Conservation (phyloP, 306 rosid species). For the Begonia masoniana region DNA sequence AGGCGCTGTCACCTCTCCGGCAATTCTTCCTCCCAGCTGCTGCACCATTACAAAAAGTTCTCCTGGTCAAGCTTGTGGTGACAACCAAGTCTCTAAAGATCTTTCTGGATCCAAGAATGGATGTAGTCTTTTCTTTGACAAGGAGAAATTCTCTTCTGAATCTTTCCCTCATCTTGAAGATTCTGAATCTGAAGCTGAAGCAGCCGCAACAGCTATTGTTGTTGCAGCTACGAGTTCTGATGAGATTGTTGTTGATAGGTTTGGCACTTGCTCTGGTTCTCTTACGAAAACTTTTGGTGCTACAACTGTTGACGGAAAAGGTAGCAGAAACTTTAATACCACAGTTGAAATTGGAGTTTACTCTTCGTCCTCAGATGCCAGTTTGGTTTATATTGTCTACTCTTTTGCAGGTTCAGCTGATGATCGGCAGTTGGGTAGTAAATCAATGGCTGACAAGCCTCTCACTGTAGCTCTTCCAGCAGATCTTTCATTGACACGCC, state of each 20-base stretch:
- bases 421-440: slow-evolving; percentile 45
- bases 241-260: slow-evolving; percentile 55
- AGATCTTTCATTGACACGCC: slow-evolving; percentile 80
- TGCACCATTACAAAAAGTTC: slow-evolving; percentile 47
- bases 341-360: background rate
- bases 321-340: slow-evolving; percentile 14
- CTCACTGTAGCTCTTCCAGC: slow-evolving; percentile 83
- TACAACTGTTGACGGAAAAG: slow-evolving; percentile 54
- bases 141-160: slow-evolving; percentile 43
- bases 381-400: background rate
- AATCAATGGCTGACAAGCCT: slow-evolving; percentile 71
- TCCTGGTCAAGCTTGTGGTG: slow-evolving; percentile 42
- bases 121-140: slow-evolving; percentile 57
- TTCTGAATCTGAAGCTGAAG: slow-evolving; percentile 83
- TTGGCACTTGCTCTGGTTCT: slow-evolving; percentile 31
- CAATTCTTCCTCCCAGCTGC: slow-evolving; percentile 57
- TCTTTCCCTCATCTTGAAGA: slow-evolving; percentile 56
- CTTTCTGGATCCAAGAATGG: slow-evolving; percentile 58
- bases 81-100: slow-evolving; percentile 45
- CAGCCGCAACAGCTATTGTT: slow-evolving; percentile 96
- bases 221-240: slow-evolving; percentile 88
- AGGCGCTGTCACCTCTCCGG: slow-evolving; percentile 97
- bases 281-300: slow-evolving; percentile 46
- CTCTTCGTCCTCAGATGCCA: background rate
- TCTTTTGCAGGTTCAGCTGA: slow-evolving; percentile 39